Base-by-base conservation (phyloP, 305 asterid genomes). In the Fraxinus latifolia region DNA sequence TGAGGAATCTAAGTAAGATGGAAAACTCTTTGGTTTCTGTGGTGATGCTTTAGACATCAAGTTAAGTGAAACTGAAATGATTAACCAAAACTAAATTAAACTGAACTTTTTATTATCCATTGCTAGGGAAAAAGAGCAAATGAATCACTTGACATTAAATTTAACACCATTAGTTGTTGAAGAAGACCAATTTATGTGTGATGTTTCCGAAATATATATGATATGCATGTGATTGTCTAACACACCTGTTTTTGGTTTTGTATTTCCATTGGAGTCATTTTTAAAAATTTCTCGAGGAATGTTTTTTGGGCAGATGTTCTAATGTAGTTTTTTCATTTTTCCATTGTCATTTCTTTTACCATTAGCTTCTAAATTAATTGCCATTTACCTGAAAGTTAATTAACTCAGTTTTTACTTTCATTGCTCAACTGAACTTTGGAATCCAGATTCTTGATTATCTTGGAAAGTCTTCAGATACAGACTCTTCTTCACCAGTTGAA, bases 401-500 rank as follows among this genome's bases (percentile, higher is more conserved):
- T 62, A 62, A 62, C 32, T 62, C n/a, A 62, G 33, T 62, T 23
- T 68, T 68, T 27, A 82, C 23, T 27, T 79, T 68, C 80, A 58
- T 76, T 73, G 29, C 15, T 79, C 36, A 21, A 77, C 58, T 15
- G n/a, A 34, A 74, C 80, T 17, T 79, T 74, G 36, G 15, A 79
- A 76, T 84, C 33, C 93, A 94, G 98, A 90, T 96, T 85, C 93
- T 92, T 88, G 95, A 86, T 82, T 90, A 89, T 83, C 97, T 91
- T 71, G 97, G 96, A 19, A 96, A 88, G 82, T 96, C 98, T 77
- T 93, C 91, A 1, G 97, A 94, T 70, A 82, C 93, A 0, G 97
- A 93, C 89, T 91, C 98, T 77, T 88, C 95, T 81, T 96, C 98
- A 70, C 95, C 98, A 3, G 90, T 89, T 77, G 97, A 94, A 85